Evolutionary conservation across 1,284 basidiomycete genomes (phyloP), one percentile per base, ranked within the genome.

Genomic region (Ceratobasidium sp.): DNA sequence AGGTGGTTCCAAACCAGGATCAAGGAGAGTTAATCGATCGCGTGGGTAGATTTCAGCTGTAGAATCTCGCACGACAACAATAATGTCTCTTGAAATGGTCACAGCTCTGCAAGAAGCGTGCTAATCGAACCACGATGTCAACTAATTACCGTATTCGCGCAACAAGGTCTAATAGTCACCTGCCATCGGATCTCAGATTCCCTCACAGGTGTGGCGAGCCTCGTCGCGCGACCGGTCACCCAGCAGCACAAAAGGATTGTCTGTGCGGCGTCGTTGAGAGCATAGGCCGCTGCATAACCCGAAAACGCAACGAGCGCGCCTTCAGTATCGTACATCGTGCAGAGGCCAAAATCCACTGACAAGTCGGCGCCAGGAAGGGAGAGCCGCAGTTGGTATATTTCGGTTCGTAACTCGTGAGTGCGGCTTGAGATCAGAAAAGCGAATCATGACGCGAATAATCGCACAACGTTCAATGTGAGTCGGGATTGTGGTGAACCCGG

Each of bases 221-320:
- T 49, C 20, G 62, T 65, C 20, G 49, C 50, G 12, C 34, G 49
- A 25, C 43, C 34, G 22, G 62, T 52, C 10, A 65, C 49, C 62
- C 62, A 65, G 43, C 62, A 65, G 43, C 47, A 52, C 2, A 65
- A 32, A 29, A 65, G 49, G n/a, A 65, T 53, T 22, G 47, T 53
- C 34, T 65, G 62, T 17, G 47, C 49, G n/a, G 34, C n/a, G 27
- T 65, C 62, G n/a, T 38, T 35, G 17, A 53, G 34, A 5, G 62
- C 47, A 22, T 65, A 65, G 49, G 62, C 62, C 4, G 53, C 35
- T 29, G 53, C 47, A 38, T 52, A 65, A 49, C 43, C 62, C 38
- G 49, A 27, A 49, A 65, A 65, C 32, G 49, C 62, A 20, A 65
- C 62, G 8, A 65, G 49, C 15, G 62, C 62, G 47, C 62, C 62